phyloP scores from a whole-genome alignment of 2,329 filamentous ascomycete species.

The Coniochaeta sp. region DNA sequence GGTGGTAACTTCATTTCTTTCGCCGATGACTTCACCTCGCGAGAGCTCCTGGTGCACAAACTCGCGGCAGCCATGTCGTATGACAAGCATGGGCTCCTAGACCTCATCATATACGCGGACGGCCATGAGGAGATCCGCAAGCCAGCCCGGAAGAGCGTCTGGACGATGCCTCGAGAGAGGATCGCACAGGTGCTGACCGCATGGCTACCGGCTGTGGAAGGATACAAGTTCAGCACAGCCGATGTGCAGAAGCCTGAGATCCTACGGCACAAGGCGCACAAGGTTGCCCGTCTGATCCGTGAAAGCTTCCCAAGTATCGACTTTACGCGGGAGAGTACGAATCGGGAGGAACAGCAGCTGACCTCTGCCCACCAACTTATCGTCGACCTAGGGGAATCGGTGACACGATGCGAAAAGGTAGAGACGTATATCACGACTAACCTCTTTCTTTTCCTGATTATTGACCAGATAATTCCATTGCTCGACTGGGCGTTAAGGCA shows the following conservation, averaged over 20 bases:
- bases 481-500: background rate
- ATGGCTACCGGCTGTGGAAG: background rate
- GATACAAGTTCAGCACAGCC: background rate
- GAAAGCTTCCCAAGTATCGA: background rate
- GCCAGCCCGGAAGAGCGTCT: slow-evolving; percentile 16
- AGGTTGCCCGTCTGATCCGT: background rate
- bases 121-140: slow-evolving; percentile 17
- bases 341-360: background rate
- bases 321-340: background rate
- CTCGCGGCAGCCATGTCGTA: slow-evolving; percentile 4
- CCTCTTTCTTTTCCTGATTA: background rate
- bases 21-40: background rate
- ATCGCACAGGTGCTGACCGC: background rate
- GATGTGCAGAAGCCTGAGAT: background rate
- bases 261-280: background rate
- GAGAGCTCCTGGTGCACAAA: background rate
- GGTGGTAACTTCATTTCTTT: background rate
- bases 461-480: background rate
- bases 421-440: background rate
- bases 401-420: background rate
- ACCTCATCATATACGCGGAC: background rate
- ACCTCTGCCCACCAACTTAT: background rate
- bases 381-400: background rate
- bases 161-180: background rate
- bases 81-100: slow-evolving; percentile 18